phyloP scores from a whole-genome alignment of 352 stramenopile species.

The Vaucheria bursata region DNA sequence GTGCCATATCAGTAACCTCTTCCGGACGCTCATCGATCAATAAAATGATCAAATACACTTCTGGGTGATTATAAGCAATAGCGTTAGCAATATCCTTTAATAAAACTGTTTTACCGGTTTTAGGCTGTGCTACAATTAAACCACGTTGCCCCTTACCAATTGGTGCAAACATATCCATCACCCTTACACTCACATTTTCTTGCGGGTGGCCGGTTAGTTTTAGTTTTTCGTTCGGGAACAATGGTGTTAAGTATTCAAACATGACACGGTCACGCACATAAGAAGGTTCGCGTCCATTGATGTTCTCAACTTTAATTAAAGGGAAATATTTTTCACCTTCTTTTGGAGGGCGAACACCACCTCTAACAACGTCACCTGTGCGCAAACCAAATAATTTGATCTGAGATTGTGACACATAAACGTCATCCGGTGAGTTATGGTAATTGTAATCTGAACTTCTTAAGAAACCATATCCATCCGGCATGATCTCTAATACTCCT shows the following conservation, averaged over 20 bases:
- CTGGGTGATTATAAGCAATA: background rate
- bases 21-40: background rate
- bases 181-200: background rate
- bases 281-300: background rate
- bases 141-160: background rate
- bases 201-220: background rate
- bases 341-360: background rate
- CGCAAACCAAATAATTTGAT: background rate
- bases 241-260: background rate
- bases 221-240: background rate
- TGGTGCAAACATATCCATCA: background rate
- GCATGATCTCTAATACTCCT: background rate
- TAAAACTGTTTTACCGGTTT: background rate
- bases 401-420: background rate
- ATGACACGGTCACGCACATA: background rate
- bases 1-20: background rate
- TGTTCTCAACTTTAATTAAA: background rate
- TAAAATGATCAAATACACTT: background rate
- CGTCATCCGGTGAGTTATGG: background rate
- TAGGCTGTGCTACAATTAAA: background rate
- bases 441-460: background rate
- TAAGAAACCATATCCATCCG: background rate
- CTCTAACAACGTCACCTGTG: background rate
- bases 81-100: background rate
- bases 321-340: background rate